Evolutionary conservation across 2,329 filamentous ascomycete genomes (phyloP), one percentile per base, ranked within the genome.

Genomic region (Hymenoscyphus scutula): DNA sequence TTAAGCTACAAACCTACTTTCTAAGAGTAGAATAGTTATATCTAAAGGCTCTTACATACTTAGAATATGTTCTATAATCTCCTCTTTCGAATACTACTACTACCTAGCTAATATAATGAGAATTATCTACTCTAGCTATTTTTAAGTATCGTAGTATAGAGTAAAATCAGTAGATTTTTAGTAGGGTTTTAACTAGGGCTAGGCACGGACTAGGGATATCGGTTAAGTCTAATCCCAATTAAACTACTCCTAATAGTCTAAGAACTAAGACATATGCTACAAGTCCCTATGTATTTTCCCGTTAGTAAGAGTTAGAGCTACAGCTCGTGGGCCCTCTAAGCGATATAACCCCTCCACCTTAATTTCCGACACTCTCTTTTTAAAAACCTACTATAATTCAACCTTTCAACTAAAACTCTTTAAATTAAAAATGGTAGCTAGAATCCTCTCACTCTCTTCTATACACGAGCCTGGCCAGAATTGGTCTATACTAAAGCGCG

Each of bases 221-320:
- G 63, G 29, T 62, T 65, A 8, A 71, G 62, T 5, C 69, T 68
- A 60, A 64, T 66, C 2, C 64, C 69, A 10, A 71, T 60, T 19
- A 68, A 63, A 57, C 62, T 63, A n/a, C 62, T 65, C 11, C 69
- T 66, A 25, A 69, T 60, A 5, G 66, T 62, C 66, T 65, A 69
- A 56, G 45, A 63, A 1, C 58, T 56, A 2, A 62, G 27, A 55
- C 56, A 62, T 5, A 64, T 48, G 11, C 59, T 53, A 38, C 62
- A 64, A 23, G 62, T 64, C 19, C 58, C 62, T 64, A 56, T 32
- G n/a, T n/a, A n/a, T n/a, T n/a, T n/a, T n/a, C n/a, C n/a, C n/a
- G n/a, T n/a, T n/a, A n/a, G n/a, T n/a, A n/a, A n/a, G n/a, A n/a
- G n/a, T n/a, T n/a, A n/a, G n/a, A n/a, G n/a, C n/a, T n/a, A n/a